Evolutionary conservation across 2,329 filamentous ascomycete species (phyloP), one percentile per base, ranked within the genome.

Genomic region (Xylariales sp.): DNA sequence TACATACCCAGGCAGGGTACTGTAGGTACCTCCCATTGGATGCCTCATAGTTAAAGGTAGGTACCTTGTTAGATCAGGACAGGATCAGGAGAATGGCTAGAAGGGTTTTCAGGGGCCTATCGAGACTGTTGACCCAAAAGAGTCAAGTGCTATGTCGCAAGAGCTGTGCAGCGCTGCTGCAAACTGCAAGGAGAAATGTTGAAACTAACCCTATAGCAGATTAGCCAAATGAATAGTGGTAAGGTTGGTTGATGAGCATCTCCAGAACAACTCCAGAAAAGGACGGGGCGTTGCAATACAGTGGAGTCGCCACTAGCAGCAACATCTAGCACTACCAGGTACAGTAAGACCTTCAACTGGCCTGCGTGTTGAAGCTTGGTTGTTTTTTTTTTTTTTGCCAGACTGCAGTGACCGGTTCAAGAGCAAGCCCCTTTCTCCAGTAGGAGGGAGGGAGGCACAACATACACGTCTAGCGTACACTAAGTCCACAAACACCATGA

Each of bases 221-320:
- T 30, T 69, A 69, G 59, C 48, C 28, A 60, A 67, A 69, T 67
- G 63, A 69, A 60, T 48, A 53, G 57, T 55, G 49, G 57, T 61
- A 28, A 32, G 16, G 34, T 50, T 49, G 28, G 16, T 55, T 50
- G 18, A 56, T 55, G 41, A 49, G 50, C 23, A 49, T 50, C 53
- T 64, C 45, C 53, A 41, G 45, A 43, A 64, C 23, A 34, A 39
- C 32, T 64, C 53, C 32, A 64, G 61, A 58, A 63, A 57, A 36
- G 53, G 54, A 56, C 54, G 45, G n/a, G 54, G 54, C 28, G 23
- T 32, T 45, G 23, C 54, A 45, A n/a, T 12, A 45, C 6, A 45
- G 53, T 55, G 53, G 53, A 10, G 53, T 23, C 23, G 23, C 30
- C 5, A 32, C 36, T 45, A 28, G 23, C n/a, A 48, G 18, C 48